phyloP scores from a whole-genome alignment of 2,329 filamentous ascomycete genomes.

The Sarocladiaceae sp. region DNA sequence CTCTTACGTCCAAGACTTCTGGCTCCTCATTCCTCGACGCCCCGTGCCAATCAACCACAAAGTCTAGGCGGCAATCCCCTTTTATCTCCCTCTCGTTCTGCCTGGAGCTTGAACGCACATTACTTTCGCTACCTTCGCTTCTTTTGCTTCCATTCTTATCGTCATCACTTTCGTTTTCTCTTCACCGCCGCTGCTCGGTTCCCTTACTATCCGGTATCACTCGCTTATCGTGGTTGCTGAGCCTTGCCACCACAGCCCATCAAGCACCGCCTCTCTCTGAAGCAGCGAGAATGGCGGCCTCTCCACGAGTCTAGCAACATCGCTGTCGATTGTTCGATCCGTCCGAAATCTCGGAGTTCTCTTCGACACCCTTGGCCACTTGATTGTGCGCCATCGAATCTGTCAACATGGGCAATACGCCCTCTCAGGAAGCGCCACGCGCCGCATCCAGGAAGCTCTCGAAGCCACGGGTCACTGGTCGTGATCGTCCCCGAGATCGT shows the following conservation, averaged over 20 bases:
- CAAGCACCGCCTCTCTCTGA: background rate
- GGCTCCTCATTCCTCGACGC: background rate
- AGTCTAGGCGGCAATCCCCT: conserved; percentile 2
- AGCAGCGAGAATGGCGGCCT: conserved; percentile 4
- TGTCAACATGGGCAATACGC: conserved; percentile 44
- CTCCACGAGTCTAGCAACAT: conserved; percentile 3
- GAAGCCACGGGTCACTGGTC: conserved; percentile 42
- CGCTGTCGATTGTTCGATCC: background rate
- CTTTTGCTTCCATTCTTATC: background rate
- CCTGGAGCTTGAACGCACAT: conserved; percentile 6
- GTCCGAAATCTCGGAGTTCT: no score
- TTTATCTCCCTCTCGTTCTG: background rate
- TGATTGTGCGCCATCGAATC: background rate
- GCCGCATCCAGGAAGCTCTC: conserved; percentile 44
- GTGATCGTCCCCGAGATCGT: conserved; percentile 19
- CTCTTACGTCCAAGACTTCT: background rate
- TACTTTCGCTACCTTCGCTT: conserved; percentile 1
- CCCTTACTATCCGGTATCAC: background rate
- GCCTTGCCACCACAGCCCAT: background rate
- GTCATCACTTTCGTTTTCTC: background rate
- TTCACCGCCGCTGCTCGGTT: background rate
- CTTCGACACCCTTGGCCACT: background rate
- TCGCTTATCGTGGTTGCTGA: background rate
- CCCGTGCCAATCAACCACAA: background rate
- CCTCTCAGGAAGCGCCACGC: conserved; percentile 39